A percentile compares a stretch with the other conserved stretches of the same genome.
phyloP scores from a whole-genome alignment of 371 early-diverging fungal genomes.

The Mortierella sp. region DNA sequence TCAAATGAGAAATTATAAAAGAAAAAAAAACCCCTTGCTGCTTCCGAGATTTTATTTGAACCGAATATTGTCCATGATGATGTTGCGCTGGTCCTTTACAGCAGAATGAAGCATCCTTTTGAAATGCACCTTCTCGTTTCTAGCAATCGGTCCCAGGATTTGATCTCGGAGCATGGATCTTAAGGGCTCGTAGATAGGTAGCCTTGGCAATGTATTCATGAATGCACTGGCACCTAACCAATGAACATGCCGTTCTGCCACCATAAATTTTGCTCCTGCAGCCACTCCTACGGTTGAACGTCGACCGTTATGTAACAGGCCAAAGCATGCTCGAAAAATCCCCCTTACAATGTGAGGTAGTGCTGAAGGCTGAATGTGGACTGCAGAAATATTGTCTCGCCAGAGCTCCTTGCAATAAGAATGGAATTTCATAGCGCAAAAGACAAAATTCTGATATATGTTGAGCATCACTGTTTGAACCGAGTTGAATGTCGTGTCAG shows the following conservation, averaged over 20 bases:
- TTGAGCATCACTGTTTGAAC: slow-evolving; percentile 68
- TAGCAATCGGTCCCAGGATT: slow-evolving; percentile 14
- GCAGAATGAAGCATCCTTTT: slow-evolving; percentile 27
- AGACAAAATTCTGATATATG: slow-evolving; percentile 74
- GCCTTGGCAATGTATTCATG: slow-evolving; percentile 20
- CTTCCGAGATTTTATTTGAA: slow-evolving; percentile 12
- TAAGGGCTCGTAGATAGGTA: slow-evolving; percentile 14
- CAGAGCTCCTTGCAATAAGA: slow-evolving; percentile 58
- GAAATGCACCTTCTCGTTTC: slow-evolving; percentile 20
- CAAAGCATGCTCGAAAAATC: slow-evolving; percentile 36
- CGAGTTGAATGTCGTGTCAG: slow-evolving; percentile 73
- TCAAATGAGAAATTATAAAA: neutral
- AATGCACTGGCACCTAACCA: slow-evolving; percentile 54
- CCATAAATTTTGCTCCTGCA: slow-evolving; percentile 15
- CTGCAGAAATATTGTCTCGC: slow-evolving; percentile 19
- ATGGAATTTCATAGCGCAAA: slow-evolving; percentile 77
- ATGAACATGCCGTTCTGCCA: slow-evolving; percentile 43
- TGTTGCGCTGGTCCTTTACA: slow-evolving; percentile 34
- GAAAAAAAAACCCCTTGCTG: neutral
- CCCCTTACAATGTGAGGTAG: slow-evolving; percentile 15
- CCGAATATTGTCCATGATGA: slow-evolving; percentile 28
- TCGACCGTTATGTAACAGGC: slow-evolving; percentile 26
- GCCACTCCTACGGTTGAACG: slow-evolving; percentile 21
- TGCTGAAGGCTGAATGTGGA: slow-evolving; percentile 16
- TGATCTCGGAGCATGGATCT: slow-evolving; percentile 10